phyloP scores from a whole-genome alignment of 345 rosid species.

The Salix koriyanagi region DNA sequence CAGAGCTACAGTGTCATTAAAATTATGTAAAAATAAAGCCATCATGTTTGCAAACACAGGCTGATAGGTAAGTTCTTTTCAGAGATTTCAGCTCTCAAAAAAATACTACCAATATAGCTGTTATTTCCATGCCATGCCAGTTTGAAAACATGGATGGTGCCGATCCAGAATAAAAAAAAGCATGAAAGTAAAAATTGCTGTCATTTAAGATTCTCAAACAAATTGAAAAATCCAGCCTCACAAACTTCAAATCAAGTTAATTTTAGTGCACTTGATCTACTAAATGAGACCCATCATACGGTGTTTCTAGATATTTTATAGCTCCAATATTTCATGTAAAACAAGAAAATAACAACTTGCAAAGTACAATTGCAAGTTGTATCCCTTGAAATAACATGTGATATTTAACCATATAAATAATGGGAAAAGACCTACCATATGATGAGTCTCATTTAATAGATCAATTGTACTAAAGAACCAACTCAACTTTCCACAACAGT shows the following conservation, averaged over 20 bases:
- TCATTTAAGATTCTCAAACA: background rate
- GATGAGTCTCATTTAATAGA: conserved; percentile 7
- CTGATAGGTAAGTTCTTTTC: too few species aligned
- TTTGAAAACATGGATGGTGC: too few species aligned
- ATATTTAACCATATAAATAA: background rate
- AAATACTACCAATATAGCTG: too few species aligned
- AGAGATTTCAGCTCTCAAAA: too few species aligned
- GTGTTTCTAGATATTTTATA: background rate
- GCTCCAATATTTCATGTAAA: background rate
- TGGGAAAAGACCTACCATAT: background rate
- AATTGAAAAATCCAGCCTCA: background rate
- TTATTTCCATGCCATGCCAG: too few species aligned
- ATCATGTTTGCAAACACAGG: too few species aligned
- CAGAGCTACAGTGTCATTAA: too few species aligned
- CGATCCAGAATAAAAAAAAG: background rate
- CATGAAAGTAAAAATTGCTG: too few species aligned
- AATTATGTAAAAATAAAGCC: too few species aligned
- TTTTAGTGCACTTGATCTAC: conserved; percentile 1
- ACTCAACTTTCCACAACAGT: background rate
- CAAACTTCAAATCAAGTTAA: background rate
- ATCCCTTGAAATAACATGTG: background rate
- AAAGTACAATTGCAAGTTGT: background rate
- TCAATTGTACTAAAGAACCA: background rate
- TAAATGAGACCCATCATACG: conserved; percentile 8
- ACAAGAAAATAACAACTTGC: background rate